phyloP scores from a whole-genome alignment of 176 grass and related monocot genomes.

The Musa acuminata region DNA sequence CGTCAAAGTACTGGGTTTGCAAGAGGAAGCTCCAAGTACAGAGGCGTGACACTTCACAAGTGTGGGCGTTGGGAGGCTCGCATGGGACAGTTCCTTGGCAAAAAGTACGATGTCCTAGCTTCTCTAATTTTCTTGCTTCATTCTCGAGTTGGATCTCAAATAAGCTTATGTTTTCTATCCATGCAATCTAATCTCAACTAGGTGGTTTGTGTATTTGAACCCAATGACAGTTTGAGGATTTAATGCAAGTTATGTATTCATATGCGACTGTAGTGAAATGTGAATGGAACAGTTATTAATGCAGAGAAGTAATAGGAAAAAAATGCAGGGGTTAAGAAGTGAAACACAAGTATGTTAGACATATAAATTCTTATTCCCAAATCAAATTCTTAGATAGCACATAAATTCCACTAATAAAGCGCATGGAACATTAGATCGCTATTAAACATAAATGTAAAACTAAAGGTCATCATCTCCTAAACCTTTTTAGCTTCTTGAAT shows the following conservation, averaged over 20 bases:
- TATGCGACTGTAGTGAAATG: not conserved
- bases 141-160: not conserved
- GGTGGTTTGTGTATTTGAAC: not conserved
- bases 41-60: slow-evolving; percentile 94
- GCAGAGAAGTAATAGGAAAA: not conserved
- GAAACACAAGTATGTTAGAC: too few relatives aligned
- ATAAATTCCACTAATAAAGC: too few relatives aligned
- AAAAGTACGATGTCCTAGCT: slow-evolving; percentile 49
- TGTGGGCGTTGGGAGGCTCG: slow-evolving; percentile 95
- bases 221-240: not conserved
- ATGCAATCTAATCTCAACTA: not conserved
- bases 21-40: slow-evolving; percentile 85
- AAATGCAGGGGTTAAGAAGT: too few relatives aligned
- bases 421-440: too few relatives aligned
- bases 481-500: not conserved
- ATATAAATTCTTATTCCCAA: too few relatives aligned
- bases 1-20: slow-evolving; percentile 96
- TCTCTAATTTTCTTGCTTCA: not conserved
- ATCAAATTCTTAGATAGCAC: too few relatives aligned
- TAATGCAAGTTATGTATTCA: not conserved
- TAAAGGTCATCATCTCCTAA: not conserved
- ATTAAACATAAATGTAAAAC: not conserved
- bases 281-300: not conserved
- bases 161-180: not conserved
- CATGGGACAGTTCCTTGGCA: slow-evolving; percentile 96